Evolutionary conservation across 306 rosid species (phyloP), one percentile per base, ranked within the genome.

Genomic region (Vigna trinervia): DNA sequence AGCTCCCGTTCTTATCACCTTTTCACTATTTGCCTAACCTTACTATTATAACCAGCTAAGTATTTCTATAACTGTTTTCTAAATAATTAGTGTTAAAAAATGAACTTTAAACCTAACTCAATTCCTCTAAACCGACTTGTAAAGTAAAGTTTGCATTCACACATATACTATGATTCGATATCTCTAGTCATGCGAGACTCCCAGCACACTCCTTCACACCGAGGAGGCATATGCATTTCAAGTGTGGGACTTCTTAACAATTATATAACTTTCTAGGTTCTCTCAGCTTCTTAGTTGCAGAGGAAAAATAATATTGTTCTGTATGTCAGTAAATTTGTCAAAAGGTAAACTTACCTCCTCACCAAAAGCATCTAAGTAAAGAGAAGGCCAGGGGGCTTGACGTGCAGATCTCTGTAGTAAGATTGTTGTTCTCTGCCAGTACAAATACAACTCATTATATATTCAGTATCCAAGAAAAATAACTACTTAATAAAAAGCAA

Each of bases 371-470:
- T 96, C 99, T 89, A 96, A 86, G 83, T 92, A 96, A 45, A 90
- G 97, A 73, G 99, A 96, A 67, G 94, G 97, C 99, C 99, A 96
- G 17, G 92, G 96, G 75, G 99, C 93, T 85, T 85, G 98, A 34
- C 99, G 99, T 28, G 97, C 99, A 36, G 96, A 87, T 84, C 99
- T 86, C 84, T 87, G 99, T 46, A 96, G 81, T 11, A 91, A 88
- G 80, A 92, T 93, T 39, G 96, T 92, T 54, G 99, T 96, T 83
- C 84, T 87, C 99, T 96, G 76, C 75, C 77, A 75, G 59, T 60
- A 82, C 39, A 79, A 61, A 82, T 8, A 54, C 43, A 68, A 68
- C 22, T 41, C 36, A 59, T 75, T 46, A 65, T 43, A 77, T 22
- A 34, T 57, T 39, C 32, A 4, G 17, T 72, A 67, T 63, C 66